Base-by-base conservation (phyloP, 2,329 filamentous ascomycete species). In the Epichloe elymi region DNA sequence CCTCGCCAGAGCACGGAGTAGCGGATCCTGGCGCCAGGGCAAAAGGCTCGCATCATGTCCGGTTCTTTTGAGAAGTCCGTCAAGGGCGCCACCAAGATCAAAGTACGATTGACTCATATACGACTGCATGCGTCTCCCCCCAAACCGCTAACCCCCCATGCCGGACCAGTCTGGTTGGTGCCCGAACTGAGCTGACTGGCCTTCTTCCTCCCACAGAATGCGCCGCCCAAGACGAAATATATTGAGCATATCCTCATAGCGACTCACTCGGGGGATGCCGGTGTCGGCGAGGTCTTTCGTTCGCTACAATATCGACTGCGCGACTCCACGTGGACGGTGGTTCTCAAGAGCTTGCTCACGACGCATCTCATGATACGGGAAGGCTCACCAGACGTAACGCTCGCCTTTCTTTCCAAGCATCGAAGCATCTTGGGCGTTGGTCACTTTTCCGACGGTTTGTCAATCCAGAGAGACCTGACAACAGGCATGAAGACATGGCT, bases 291-390 rank as follows among this genome's bases (percentile, higher is more conserved):
- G 71, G 87, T 98, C 63, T 97, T 98, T 67, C 84, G 93, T 54
- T 88, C 89, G 41, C 74, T 98, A 50, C 89, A 94, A 65, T 82
- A 88, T 65, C 82, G 93, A 49, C 71, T 98, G 58, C 85, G 89
- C 65, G 93, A 98, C 67, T 91, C 91, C 59, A 95, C 93, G 75
- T 98, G 93, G 93, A 98, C 93, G n/a, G 89, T 97, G 52, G 91
- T 95, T 57, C 95, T 96, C 82, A 98, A 98, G 74, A 85, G 88
- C 60, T 75, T 98, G 58, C 95, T 97, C 61, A 93, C 95, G 46
- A 82, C 95, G 45, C 93, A 98, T 67, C 74, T 97, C 55, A 97
- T 98, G 93, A 93, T 98, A 65, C 82, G 93, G 59, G 93, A 98
- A 71, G 93, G 93, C 50, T 85, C 90, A 56, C 82, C 85, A 36